Conservation (phyloP, 2,329 filamentous ascomycete genomes). For the Ceratocystis harringtonii region DNA sequence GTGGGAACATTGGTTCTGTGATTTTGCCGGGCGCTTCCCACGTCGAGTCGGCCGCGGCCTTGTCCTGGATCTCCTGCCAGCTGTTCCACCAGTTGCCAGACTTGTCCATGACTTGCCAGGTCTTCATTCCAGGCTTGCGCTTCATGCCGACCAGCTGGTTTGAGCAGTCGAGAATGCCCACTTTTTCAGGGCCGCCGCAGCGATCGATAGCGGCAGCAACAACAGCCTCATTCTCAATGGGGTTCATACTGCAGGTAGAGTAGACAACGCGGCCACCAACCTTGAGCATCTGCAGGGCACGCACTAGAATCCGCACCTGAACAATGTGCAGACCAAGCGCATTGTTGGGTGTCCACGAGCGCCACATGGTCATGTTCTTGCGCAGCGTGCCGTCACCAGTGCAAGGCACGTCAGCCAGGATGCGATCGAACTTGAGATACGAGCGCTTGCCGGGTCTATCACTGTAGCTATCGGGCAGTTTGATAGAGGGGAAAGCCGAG, state of each 20-base stretch:
- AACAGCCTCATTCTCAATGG: constrained; percentile 91
- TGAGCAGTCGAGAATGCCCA: constrained; percentile 73
- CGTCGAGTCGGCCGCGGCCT: constrained; percentile 42
- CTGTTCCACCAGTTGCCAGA: constrained; percentile 60
- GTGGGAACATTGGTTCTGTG: constrained; percentile 70
- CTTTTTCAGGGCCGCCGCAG: constrained; percentile 68
- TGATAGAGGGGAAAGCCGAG: constrained; percentile 85
- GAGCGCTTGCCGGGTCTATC: constrained; percentile 41
- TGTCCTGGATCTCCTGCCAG: constrained; percentile 67
- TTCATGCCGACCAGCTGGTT: constrained; percentile 62
- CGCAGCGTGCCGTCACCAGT: constrained; percentile 86
- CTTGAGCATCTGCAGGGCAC: constrained; percentile 90
- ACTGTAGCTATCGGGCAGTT: constrained; percentile 47
- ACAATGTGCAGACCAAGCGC: constrained; percentile 75
- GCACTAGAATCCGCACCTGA: constrained; percentile 77
- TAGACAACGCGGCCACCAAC: constrained; percentile 89
- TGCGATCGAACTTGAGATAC: constrained; percentile 93
- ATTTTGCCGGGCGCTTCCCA: constrained; percentile 50
- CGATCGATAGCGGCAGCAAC: constrained; percentile 75
- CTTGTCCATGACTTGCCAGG: constrained; percentile 89
- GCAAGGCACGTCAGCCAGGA: constrained; percentile 91
- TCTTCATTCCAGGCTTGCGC: constrained; percentile 58
- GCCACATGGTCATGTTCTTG: constrained; percentile 91
- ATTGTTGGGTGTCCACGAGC: constrained; percentile 81
- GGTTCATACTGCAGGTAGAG: constrained; percentile 98